A percentile compares a stretch with the other conserved stretches of the same genome.
Evolutionary conservation across 495 filamentous ascomycete genomes (phyloP).

Genomic region (Penicillium coffeae): DNA sequence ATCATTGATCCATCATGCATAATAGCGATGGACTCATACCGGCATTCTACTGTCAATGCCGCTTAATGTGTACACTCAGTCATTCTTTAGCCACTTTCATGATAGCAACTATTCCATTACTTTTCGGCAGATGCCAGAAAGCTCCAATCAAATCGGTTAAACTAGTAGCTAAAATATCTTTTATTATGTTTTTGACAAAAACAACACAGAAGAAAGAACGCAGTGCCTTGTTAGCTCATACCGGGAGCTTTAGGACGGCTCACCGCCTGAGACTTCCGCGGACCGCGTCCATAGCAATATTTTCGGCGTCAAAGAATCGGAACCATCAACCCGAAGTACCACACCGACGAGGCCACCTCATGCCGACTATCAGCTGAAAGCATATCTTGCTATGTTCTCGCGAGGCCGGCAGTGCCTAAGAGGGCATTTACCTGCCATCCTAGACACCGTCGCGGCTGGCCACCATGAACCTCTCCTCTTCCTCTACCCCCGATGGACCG

Average conservation of each 20-base stretch:
- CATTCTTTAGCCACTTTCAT: neutral
- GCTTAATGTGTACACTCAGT: neutral
- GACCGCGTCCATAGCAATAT: neutral
- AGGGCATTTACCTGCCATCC: slow-evolving; percentile 36
- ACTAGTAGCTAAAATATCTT: too few relatives aligned
- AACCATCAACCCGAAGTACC: neutral
- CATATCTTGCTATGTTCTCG: slow-evolving; percentile 35
- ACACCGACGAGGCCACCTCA: neutral
- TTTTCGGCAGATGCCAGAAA: too few relatives aligned
- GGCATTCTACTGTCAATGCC: neutral
- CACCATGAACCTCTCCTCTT: slow-evolving; percentile 43
- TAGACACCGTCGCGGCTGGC: slow-evolving; percentile 35
- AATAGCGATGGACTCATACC: neutral
- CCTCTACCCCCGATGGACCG: slow-evolving; percentile 45
- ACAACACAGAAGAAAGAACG: too few relatives aligned
- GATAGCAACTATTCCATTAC: neutral
- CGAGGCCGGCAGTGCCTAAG: slow-evolving; percentile 40
- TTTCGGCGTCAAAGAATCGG: slow-evolving; percentile 1
- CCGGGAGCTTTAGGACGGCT: too few relatives aligned
- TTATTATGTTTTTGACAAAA: too few relatives aligned
- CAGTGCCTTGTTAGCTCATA: too few relatives aligned
- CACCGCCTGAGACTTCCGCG: neutral
- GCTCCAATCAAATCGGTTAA: too few relatives aligned
- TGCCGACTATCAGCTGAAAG: slow-evolving; percentile 15
- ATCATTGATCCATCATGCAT: slow-evolving; percentile 4